Conservation (phyloP, 148 eudicot species). For the Hydrangea macrophylla region DNA sequence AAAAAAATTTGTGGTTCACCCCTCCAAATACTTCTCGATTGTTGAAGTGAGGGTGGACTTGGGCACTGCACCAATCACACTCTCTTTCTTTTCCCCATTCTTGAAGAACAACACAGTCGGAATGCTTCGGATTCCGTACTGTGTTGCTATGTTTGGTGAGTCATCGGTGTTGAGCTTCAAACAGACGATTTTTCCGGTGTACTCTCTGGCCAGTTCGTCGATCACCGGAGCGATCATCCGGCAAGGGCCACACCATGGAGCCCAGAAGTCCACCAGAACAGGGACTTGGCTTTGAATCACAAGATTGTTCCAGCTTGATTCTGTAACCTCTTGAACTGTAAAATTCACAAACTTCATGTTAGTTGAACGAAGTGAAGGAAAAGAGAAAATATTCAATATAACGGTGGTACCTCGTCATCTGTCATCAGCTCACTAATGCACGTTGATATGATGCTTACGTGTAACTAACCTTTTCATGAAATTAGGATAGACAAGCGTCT, state of each 20-base stretch:
- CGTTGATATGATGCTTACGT: too few relatives aligned
- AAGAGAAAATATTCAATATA: background rate
- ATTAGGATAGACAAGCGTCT: too few relatives aligned
- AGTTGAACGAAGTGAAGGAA: too few relatives aligned
- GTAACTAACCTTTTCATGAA: too few relatives aligned
- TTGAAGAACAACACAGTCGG: slow-evolving; percentile 54
- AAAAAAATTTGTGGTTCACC: too few relatives aligned
- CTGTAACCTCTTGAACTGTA: slow-evolving; percentile 39
- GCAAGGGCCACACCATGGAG: slow-evolving; percentile 62
- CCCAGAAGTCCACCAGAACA: slow-evolving; percentile 58
- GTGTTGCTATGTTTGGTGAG: slow-evolving; percentile 38
- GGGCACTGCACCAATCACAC: slow-evolving; percentile 52
- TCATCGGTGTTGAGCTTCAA: slow-evolving; percentile 59
- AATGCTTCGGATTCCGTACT: slow-evolving; percentile 49
- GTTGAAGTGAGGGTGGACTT: slow-evolving; percentile 34
- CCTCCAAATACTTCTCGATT: slow-evolving; percentile 42
- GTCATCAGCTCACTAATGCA: too few relatives aligned
- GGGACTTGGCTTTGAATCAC: slow-evolving; percentile 38
- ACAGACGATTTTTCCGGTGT: slow-evolving; percentile 37
- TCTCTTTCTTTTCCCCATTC: slow-evolving; percentile 45
- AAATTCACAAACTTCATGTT: background rate
- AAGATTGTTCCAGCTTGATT: slow-evolving; percentile 33
- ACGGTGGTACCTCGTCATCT: too few relatives aligned
- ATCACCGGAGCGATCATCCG: slow-evolving; percentile 42
- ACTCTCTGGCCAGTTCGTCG: slow-evolving; percentile 51